A percentile compares a stretch with the other conserved stretches of the same genome.
phyloP scores from a whole-genome alignment of 1,139 yeast species.

The Candida tetrigidarum region DNA sequence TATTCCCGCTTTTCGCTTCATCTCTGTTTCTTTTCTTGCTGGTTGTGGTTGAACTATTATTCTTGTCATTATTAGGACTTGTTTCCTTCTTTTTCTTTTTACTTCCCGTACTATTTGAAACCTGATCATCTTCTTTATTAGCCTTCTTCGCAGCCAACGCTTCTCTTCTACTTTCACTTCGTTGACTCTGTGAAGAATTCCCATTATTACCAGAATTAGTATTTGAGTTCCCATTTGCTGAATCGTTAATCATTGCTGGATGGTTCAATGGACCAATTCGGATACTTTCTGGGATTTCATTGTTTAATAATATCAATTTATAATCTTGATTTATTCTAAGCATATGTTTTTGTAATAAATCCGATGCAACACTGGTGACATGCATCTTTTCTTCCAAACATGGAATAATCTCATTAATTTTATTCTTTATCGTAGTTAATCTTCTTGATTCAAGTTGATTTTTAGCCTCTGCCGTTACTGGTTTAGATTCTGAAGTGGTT shows the following conservation, averaged over 20 bases:
- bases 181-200: conserved; percentile 67
- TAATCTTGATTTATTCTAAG: conserved; percentile 80
- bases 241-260: conserved; percentile 79
- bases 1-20: conserved; percentile 5
- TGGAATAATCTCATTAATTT: conserved; percentile 78
- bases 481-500: neutral
- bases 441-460: conserved; percentile 19
- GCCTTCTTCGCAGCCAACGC: conserved; percentile 90
- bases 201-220: conserved; percentile 24
- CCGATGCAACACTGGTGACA: conserved; percentile 91
- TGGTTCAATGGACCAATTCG: conserved; percentile 80
- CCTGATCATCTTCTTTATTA: conserved; percentile 37
- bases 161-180: conserved; percentile 86
- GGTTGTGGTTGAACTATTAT: neutral
- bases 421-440: conserved; percentile 43
- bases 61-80: conserved; percentile 2
- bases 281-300: conserved; percentile 72
- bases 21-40: conserved; percentile 9
- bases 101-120: conserved; percentile 12
- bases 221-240: conserved; percentile 34
- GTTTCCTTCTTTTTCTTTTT: conserved; percentile 28
- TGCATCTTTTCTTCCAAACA: conserved; percentile 98
- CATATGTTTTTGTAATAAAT: conserved; percentile 70
- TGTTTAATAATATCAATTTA: conserved; percentile 66
- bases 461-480: conserved; percentile 1